A percentile compares a stretch with the other conserved stretches of the same genome.
Evolutionary conservation across 192 early-diverging fungal genomes (phyloP).

Genomic region (Helicostylum pulchrum): DNA sequence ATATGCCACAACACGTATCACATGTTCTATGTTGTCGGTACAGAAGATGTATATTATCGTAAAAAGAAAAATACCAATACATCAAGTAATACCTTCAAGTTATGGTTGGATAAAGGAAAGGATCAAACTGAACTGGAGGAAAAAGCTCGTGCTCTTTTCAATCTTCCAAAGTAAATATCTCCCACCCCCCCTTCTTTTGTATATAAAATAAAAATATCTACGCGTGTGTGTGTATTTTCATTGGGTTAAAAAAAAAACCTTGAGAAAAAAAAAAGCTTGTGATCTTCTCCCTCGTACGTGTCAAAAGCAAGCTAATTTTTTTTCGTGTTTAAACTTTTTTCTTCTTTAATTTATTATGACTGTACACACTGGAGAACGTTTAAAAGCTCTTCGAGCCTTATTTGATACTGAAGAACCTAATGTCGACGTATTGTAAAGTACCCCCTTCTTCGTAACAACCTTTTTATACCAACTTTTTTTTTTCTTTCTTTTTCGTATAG

Average conservation of each 20-base stretch:
- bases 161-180: background rate
- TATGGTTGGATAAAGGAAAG: background rate
- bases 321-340: background rate
- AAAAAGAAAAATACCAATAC: background rate
- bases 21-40: constrained; percentile 60
- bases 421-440: constrained; percentile 34
- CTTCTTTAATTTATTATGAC: constrained; percentile 1
- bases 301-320: background rate
- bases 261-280: too few species aligned
- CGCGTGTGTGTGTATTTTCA: too few species aligned
- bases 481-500: constrained; percentile 40
- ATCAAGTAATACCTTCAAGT: background rate
- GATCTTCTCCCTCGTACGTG: too few species aligned
- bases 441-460: background rate
- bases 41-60: constrained; percentile 35
- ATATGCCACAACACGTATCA: constrained; percentile 97
- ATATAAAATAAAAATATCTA: too few species aligned
- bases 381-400: constrained; percentile 10
- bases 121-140: background rate
- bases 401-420: constrained; percentile 19
- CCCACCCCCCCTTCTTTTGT: too few species aligned
- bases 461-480: background rate
- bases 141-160: background rate
- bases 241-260: too few species aligned
- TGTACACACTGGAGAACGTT: constrained; percentile 4